These are phyloP conservation scores for Phytophthora nicotianae DNA, from an alignment of 352 stramenopile genomes.

Conservation along the genomic window DNA sequence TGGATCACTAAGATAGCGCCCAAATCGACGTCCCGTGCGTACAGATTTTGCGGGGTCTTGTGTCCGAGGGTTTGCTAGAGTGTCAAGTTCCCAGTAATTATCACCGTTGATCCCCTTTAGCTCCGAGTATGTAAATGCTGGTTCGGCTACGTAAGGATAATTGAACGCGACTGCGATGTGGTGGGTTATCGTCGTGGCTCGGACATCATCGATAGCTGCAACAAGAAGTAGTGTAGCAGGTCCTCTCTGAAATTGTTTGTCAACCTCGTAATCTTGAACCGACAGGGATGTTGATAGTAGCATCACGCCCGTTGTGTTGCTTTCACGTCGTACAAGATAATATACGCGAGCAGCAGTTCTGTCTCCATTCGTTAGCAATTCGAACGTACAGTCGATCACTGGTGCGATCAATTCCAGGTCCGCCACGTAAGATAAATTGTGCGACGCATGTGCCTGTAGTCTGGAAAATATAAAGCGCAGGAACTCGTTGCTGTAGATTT, in stretches of 20 bases:
- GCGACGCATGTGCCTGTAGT: slow-evolving; percentile 17
- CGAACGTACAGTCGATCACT: slow-evolving; percentile 44
- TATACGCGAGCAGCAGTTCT: slow-evolving; percentile 22
- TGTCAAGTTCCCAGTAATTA: slow-evolving; percentile 30
- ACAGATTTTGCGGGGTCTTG: slow-evolving; percentile 27
- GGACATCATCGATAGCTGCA: slow-evolving; percentile 30
- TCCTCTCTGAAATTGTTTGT: slow-evolving; percentile 22
- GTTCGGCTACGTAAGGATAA: slow-evolving; percentile 34
- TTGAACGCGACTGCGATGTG: slow-evolving; percentile 31
- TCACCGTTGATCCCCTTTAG: slow-evolving; percentile 16
- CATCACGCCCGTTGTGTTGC: slow-evolving; percentile 23
- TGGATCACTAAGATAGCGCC: slow-evolving; percentile 35
- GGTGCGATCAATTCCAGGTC: slow-evolving; percentile 42
- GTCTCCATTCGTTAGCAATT: slow-evolving; percentile 20
- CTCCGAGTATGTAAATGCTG: slow-evolving; percentile 23
- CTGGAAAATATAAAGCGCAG: slow-evolving; percentile 31
- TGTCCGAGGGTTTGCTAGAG: slow-evolving; percentile 14
- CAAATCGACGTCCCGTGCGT: slow-evolving; percentile 33
- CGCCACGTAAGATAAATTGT: slow-evolving; percentile 36
- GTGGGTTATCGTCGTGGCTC: slow-evolving; percentile 18
- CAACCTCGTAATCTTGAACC: slow-evolving; percentile 32
- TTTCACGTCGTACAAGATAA: slow-evolving; percentile 30
- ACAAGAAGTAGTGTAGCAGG: slow-evolving; percentile 22
- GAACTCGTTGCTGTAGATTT: slow-evolving; percentile 37
- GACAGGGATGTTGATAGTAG: slow-evolving; percentile 34